A percentile compares a stretch with the other conserved stretches of the same genome.
phyloP scores from a whole-genome alignment of 2,329 filamentous ascomycete genomes.

The Ophiocordyceps camponoti-rufipedis region DNA sequence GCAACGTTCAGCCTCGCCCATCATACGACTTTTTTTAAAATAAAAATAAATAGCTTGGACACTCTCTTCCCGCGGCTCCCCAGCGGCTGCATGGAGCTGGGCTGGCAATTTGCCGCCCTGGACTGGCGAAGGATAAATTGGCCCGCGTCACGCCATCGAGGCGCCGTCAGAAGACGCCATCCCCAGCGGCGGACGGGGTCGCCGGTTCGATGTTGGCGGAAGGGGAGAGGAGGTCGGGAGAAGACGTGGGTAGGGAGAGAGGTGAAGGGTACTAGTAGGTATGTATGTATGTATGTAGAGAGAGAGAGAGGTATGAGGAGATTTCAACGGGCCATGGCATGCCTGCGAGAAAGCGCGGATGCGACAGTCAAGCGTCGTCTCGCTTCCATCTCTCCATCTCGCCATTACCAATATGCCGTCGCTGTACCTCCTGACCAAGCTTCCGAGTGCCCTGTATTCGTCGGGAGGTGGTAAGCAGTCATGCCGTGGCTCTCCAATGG shows the following conservation, averaged over 20 bases:
- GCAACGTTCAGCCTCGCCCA: slow-evolving; percentile 15
- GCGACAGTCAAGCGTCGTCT: too few species aligned
- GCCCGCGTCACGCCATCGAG: slow-evolving; percentile 6
- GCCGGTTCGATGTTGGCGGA: neutral
- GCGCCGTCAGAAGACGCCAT: neutral
- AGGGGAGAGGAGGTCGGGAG: too few species aligned
- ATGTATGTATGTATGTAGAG: neutral
- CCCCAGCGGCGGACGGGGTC: neutral
- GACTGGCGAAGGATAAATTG: neutral
- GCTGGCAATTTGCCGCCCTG: slow-evolving; percentile 2
- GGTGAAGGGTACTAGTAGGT: too few species aligned
- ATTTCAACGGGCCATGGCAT: neutral
- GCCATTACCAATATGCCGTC: too few species aligned
- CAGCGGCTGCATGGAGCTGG: slow-evolving; percentile 4
- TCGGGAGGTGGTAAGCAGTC: too few species aligned
- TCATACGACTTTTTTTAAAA: slow-evolving; percentile 16
- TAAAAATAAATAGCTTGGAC: too few species aligned
- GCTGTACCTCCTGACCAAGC: too few species aligned
- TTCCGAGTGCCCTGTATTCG: too few species aligned
- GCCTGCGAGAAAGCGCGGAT: too few species aligned
- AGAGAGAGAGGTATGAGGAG: neutral
- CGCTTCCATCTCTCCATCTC: too few species aligned
- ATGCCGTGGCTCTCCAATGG: neutral
- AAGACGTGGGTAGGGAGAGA: too few species aligned
- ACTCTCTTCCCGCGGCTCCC: neutral